phyloP scores from a whole-genome alignment of 441 rosid genomes.

The Bruguiera hainesii region DNA sequence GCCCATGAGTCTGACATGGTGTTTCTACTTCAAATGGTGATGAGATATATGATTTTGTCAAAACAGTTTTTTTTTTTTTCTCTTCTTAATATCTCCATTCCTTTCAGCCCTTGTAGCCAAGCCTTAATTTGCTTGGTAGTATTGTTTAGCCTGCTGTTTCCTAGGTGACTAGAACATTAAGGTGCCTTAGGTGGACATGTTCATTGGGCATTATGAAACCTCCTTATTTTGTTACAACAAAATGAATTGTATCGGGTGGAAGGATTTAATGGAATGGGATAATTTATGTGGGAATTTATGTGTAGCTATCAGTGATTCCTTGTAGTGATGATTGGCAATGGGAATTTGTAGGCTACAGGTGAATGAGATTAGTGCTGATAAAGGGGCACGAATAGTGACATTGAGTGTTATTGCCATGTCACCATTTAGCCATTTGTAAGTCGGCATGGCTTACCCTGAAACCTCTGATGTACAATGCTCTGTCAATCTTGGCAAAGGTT shows the following conservation, averaged over 20 bases:
- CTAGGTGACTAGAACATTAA: neutral
- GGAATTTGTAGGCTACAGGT: too few relatives aligned
- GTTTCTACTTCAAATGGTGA: neutral
- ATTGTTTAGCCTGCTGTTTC: constrained; percentile 8
- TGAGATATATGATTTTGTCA: constrained; percentile 1
- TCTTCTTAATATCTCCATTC: neutral
- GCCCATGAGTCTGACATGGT: constrained; percentile 2
- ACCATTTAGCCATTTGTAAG: too few relatives aligned
- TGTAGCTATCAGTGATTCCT: too few relatives aligned
- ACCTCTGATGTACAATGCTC: too few relatives aligned
- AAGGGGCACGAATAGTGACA: neutral
- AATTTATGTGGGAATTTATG: too few relatives aligned
- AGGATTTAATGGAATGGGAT: neutral
- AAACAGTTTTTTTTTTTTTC: neutral
- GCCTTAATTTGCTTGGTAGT: neutral
- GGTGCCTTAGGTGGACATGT: neutral
- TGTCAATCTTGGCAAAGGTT: too few relatives aligned
- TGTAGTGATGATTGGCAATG: too few relatives aligned
- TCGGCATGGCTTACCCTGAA: too few relatives aligned
- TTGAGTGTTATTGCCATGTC: too few relatives aligned
- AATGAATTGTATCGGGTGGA: neutral
- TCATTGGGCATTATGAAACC: neutral
- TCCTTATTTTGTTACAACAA: neutral
- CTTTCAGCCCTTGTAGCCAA: neutral
- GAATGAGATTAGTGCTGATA: neutral